Percentiles rank a stretch among this genome's conserved stretches.
Conservation (phyloP, 768 basidiomycete genomes). For the Pisolithus marmoratus region DNA sequence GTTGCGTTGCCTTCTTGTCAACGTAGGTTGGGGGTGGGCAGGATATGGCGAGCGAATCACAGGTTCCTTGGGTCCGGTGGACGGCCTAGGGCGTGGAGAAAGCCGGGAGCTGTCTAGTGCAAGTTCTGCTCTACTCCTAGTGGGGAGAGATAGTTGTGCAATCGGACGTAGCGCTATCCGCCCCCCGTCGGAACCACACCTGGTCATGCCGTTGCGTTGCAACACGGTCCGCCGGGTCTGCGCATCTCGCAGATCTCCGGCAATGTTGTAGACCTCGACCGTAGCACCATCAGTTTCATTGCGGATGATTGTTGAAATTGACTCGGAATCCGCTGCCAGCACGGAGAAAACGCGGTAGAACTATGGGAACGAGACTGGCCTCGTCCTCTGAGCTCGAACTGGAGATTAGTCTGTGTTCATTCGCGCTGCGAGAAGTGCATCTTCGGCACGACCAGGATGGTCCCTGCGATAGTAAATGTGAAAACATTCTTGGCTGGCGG, state of each 20-base stretch:
- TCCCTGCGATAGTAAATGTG: constrained; percentile 61
- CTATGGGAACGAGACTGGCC: constrained; percentile 44
- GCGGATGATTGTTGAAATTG: constrained; percentile 49
- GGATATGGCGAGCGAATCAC: constrained; percentile 9
- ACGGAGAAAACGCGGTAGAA: constrained; percentile 66
- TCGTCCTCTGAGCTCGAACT: constrained; percentile 19
- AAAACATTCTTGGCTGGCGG: constrained; percentile 61
- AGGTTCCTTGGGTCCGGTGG: constrained; percentile 11
- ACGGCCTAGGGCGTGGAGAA: constrained; percentile 17
- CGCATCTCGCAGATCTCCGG: constrained; percentile 51
- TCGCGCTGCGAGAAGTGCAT: constrained; percentile 20
- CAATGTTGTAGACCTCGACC: constrained; percentile 59
- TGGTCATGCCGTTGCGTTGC: constrained; percentile 52
- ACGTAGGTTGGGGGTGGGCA: constrained; percentile 23
- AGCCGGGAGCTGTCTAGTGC: constrained; percentile 14
- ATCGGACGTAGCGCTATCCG: constrained; percentile 48
- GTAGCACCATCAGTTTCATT: constrained; percentile 50
- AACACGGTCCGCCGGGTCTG: constrained; percentile 61
- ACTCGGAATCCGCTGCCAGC: constrained; percentile 60
- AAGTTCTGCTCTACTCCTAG: constrained; percentile 15
- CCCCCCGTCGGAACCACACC: constrained; percentile 57
- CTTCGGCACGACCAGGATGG: constrained; percentile 53
- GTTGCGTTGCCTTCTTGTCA: constrained; percentile 39
- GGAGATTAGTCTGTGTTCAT: constrained; percentile 13
- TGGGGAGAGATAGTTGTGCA: constrained; percentile 18